Evolutionary conservation across 768 basidiomycete species (phyloP).

Genomic region (Suillus subaureus): DNA sequence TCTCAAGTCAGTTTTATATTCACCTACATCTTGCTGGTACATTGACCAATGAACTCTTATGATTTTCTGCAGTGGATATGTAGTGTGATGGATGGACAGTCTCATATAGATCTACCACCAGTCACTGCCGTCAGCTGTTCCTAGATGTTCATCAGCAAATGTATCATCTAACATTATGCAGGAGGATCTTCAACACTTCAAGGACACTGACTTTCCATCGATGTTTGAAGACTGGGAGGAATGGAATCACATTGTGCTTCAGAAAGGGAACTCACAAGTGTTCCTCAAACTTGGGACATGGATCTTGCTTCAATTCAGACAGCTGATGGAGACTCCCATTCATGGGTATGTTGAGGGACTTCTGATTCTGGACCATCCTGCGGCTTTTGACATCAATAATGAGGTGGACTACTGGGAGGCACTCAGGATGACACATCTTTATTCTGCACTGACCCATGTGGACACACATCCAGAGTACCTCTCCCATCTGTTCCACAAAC

Average conservation of each 20-base stretch:
- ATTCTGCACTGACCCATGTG: not conserved
- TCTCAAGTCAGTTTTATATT: too few species aligned
- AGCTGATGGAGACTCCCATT: not conserved
- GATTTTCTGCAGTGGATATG: too few species aligned
- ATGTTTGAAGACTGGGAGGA: not conserved
- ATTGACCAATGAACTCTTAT: too few species aligned
- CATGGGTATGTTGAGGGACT: not conserved
- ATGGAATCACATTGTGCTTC: not conserved
- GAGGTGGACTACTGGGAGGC: not conserved
- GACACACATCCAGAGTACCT: not conserved
- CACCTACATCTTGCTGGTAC: too few species aligned
- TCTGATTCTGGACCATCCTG: not conserved
- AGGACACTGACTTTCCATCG: not conserved
- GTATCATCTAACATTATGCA: too few species aligned
- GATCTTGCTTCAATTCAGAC: not conserved
- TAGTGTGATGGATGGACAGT: too few species aligned
- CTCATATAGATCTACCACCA: too few species aligned
- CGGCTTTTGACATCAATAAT: not conserved
- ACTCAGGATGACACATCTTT: not conserved
- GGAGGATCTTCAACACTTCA: too few species aligned
- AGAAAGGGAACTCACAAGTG: not conserved
- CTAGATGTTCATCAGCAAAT: too few species aligned
- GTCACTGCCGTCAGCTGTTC: too few species aligned
- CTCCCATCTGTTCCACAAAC: not conserved
- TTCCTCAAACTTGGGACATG: not conserved